Percentiles rank a stretch among this genome's conserved stretches.
Conservation (phyloP, 306 rosid genomes). For the Hippophae gyantsensis region DNA sequence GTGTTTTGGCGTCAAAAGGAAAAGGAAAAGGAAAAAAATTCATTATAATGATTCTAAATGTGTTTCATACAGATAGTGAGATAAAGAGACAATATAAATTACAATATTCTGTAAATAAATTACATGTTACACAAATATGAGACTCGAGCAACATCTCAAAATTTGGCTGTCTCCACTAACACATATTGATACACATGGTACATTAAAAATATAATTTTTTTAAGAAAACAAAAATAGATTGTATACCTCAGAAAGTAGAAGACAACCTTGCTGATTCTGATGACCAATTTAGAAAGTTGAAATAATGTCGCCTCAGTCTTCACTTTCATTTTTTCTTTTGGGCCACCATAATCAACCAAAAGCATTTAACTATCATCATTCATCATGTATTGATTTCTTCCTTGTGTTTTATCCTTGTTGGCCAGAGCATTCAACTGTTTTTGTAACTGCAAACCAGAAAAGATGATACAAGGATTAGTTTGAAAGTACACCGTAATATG, state of each 20-base stretch:
- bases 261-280: slow-evolving; percentile 4
- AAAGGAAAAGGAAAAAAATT: too few relatives aligned
- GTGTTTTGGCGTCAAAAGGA: too few relatives aligned
- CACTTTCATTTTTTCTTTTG: neutral
- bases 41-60: too few relatives aligned
- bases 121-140: slow-evolving; percentile 18
- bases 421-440: slow-evolving; percentile 26
- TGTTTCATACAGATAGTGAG: too few relatives aligned
- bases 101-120: slow-evolving; percentile 25
- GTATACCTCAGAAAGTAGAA: slow-evolving; percentile 1
- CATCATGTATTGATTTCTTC: neutral
- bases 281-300: neutral
- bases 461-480: neutral
- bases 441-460: slow-evolving; percentile 31
- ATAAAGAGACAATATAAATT: slow-evolving; percentile 6
- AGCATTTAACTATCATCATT: neutral
- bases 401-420: slow-evolving; percentile 22
- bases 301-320: neutral
- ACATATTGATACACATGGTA: slow-evolving; percentile 27
- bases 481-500: neutral
- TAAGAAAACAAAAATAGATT: slow-evolving; percentile 5
- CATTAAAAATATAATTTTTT: slow-evolving; percentile 16
- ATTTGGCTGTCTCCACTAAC: slow-evolving; percentile 24
- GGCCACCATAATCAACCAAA: too few relatives aligned
- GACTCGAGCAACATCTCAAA: slow-evolving; percentile 23